A percentile compares a stretch with the other conserved stretches of the same genome.
Conservation (phyloP, 164 flowering plant genomes). For the Tetrastigma voinierianum region DNA sequence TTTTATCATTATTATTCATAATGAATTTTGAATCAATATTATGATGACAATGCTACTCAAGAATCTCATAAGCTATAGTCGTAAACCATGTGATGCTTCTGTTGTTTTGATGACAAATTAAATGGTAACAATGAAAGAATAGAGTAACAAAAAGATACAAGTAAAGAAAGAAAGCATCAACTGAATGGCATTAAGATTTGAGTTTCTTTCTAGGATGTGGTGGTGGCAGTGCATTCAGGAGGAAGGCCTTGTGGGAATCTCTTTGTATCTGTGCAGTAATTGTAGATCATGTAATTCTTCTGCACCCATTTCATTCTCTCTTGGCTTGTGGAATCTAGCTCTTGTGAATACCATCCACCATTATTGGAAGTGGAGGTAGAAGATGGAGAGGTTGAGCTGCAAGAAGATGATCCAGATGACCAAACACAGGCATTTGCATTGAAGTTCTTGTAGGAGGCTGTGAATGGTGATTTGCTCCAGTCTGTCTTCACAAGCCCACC, state of each 20-base stretch:
- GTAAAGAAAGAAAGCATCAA: too few relatives aligned
- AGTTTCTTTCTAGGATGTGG: background rate
- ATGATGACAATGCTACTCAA: too few relatives aligned
- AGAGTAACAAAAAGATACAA: too few relatives aligned
- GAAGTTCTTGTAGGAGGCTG: constrained; percentile 29
- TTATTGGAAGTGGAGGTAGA: background rate
- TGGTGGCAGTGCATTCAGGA: constrained; percentile 22
- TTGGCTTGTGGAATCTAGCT: constrained; percentile 19
- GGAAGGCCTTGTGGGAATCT: constrained; percentile 42
- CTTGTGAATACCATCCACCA: constrained; percentile 18
- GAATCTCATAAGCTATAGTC: too few relatives aligned
- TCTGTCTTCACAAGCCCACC: constrained; percentile 39
- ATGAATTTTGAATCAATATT: too few relatives aligned
- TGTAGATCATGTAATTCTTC: constrained; percentile 37
- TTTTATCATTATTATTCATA: too few relatives aligned
- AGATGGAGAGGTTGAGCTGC: constrained; percentile 1
- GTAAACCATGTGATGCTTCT: too few relatives aligned
- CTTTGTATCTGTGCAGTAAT: constrained; percentile 33
- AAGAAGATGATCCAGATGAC: constrained; percentile 25
- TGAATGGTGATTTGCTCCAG: constrained; percentile 42
- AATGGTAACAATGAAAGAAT: too few relatives aligned
- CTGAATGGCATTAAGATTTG: background rate
- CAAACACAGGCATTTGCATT: constrained; percentile 23
- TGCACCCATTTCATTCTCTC: constrained; percentile 30
- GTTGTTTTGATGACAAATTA: too few relatives aligned